These are phyloP conservation scores for Cryptococcus sp. DNA, from an alignment of 1,284 basidiomycete species.

Conservation along the genomic window DNA sequence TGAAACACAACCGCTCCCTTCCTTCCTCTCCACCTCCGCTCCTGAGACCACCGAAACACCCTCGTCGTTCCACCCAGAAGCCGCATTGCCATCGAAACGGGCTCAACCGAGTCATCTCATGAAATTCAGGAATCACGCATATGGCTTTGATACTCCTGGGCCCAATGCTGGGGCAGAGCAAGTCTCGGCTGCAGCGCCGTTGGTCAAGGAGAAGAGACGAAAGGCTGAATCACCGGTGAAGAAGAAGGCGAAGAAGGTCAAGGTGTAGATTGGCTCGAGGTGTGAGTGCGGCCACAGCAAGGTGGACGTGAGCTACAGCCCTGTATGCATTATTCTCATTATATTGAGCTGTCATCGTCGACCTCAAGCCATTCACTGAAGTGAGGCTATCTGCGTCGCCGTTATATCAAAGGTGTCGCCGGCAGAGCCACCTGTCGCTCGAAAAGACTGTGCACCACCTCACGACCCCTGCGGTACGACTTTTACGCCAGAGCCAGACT, in stretches of 20 bases:
- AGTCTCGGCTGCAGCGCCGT: background rate
- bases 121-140: conserved; percentile 47
- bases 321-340: conserved; percentile 1
- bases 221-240: conserved; percentile 22
- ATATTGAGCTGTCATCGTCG: background rate
- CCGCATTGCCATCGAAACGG: conserved; percentile 24
- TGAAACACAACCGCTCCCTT: conserved; percentile 14
- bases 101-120: conserved; percentile 40
- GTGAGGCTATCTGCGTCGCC: no score
- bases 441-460: no score
- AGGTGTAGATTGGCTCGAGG: conserved; percentile 13
- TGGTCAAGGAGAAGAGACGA: conserved; percentile 25
- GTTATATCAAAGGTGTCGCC: no score
- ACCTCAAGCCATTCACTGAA: background rate
- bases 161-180: conserved; percentile 14
- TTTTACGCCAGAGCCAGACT: conserved; percentile 38
- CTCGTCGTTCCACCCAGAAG: conserved; percentile 8
- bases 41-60: conserved; percentile 8
- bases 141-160: conserved; percentile 42
- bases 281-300: background rate
- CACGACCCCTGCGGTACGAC: no score
- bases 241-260: conserved; percentile 39
- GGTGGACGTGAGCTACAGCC: background rate
- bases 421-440: no score
- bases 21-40: conserved; percentile 25